A percentile compares a stretch with the other conserved stretches of the same genome.
phyloP scores from a whole-genome alignment of 2,329 filamentous ascomycete genomes.

The Colletotrichum acutatum region DNA sequence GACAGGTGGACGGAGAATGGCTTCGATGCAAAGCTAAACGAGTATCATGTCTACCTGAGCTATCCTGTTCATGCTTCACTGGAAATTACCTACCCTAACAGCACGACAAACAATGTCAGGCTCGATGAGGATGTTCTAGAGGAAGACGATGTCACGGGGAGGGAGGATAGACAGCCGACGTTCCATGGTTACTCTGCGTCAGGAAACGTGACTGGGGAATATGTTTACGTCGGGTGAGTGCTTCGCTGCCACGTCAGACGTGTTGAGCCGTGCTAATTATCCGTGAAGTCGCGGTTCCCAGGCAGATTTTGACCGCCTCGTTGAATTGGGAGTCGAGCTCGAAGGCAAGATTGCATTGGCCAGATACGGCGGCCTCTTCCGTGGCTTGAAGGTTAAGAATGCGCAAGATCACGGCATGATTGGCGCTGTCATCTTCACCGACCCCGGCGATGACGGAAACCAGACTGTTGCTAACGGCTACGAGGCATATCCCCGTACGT shows the following conservation, averaged over 20 bases:
- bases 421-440: slow-evolving; percentile 77
- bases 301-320: slow-evolving; percentile 77
- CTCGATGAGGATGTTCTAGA: slow-evolving; percentile 78
- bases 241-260: rapidly evolving
- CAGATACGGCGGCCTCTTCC: slow-evolving; percentile 81
- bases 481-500: slow-evolving; percentile 70
- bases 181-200: slow-evolving; percentile 87
- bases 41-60: slow-evolving; percentile 70
- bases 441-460: slow-evolving; percentile 80
- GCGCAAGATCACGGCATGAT: slow-evolving; percentile 83
- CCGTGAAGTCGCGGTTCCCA: slow-evolving; percentile 68
- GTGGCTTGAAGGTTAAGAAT: slow-evolving; percentile 85
- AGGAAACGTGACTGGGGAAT: slow-evolving; percentile 80
- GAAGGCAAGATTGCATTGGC: slow-evolving; percentile 82
- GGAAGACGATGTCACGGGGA: slow-evolving; percentile 79
- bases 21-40: slow-evolving; percentile 47
- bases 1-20: slow-evolving; percentile 51
- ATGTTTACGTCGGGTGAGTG: slow-evolving; percentile 76
- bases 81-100: slow-evolving; percentile 48
- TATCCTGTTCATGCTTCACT: slow-evolving; percentile 69
- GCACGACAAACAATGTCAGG: slow-evolving; percentile 70
- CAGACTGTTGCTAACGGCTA: slow-evolving; percentile 80
- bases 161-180: slow-evolving; percentile 75
- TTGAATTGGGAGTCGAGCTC: slow-evolving; percentile 74
- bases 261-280: neutral